phyloP scores from a whole-genome alignment of 176 grass and related monocot genomes.

The Bonia amplexicaulis region DNA sequence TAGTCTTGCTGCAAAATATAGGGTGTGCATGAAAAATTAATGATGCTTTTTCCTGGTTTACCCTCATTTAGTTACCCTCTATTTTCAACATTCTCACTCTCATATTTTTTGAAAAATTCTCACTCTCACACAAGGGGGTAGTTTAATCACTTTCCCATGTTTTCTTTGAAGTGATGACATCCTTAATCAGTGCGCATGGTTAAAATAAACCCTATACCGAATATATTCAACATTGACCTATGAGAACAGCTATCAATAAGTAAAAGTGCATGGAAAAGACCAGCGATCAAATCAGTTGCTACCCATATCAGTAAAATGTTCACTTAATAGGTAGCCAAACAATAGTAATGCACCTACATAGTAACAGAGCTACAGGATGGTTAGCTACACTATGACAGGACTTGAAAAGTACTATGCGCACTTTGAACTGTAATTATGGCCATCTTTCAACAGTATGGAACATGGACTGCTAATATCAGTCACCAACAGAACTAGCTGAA shows the following conservation, averaged over 20 bases:
- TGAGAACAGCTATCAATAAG: background rate
- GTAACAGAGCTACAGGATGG: background rate
- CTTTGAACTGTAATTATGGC: background rate
- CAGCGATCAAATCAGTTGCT: slow-evolving; percentile 1
- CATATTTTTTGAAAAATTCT: background rate
- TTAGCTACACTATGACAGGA: background rate
- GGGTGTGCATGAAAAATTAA: background rate
- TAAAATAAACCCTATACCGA: background rate
- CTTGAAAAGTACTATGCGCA: background rate
- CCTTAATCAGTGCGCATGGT: background rate
- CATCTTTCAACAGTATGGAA: background rate
- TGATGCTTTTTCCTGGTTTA: background rate
- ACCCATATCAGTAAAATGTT: slow-evolving; percentile 12
- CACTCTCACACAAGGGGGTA: background rate
- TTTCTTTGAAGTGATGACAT: background rate
- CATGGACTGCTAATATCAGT: background rate
- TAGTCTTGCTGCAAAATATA: background rate
- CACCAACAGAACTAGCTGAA: background rate
- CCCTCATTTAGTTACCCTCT: background rate
- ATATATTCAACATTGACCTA: background rate
- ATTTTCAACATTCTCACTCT: background rate
- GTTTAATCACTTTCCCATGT: background rate
- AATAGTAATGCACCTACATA: background rate
- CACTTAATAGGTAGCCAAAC: background rate
- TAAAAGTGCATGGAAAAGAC: background rate